Evolutionary conservation across 148 eudicot species (phyloP), one percentile per base, ranked within the genome.

Genomic region (Cornus suecica): DNA sequence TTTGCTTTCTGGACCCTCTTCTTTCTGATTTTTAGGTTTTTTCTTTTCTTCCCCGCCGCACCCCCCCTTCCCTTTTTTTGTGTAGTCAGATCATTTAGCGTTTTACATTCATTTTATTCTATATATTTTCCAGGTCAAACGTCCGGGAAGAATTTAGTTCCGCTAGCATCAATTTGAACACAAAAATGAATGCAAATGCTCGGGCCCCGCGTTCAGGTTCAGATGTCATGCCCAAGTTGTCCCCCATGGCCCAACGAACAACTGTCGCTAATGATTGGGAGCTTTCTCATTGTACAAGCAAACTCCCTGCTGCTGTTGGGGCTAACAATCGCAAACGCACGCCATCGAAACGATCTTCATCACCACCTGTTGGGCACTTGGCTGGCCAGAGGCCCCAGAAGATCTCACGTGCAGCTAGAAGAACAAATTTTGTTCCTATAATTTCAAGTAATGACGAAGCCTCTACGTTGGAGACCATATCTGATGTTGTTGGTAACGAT

Each of bases 331-430:
- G 88, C 42, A 90, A 90, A 80, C 87, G 89, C 54, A 73, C 89
- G 23, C 78, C 84, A 48, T 79, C 90, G 72, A 78, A 77, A 23
- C 88, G 85, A 62, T 80, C 89, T 78, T 76, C 90, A 54, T 90
- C 92, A 56, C 89, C 87, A 67, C 90, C 90, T 74, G 91, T 86
- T 67, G 82, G 82, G 23, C 90, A 83, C 25, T 87, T 92, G 90
- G 83, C 84, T 62, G 79, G 86, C 74, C 92, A 86, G 74, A 85
- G 88, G 78, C 89, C 89, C 71, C 94, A 84, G 71, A 90, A 90
- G 82, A 90, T 81, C 22, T 85, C 92, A 26, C 86, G 92, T 64
- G 76, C 92, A 9, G 90, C 94, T 67, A 87, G 92, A 80, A 84
- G 89, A 80, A 87, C 85, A 66, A 88, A 84, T 76, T 83, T 87